These are phyloP conservation scores for Termitomyces sp. DNA, from an alignment of 768 basidiomycete genomes.

Conservation along the genomic window DNA sequence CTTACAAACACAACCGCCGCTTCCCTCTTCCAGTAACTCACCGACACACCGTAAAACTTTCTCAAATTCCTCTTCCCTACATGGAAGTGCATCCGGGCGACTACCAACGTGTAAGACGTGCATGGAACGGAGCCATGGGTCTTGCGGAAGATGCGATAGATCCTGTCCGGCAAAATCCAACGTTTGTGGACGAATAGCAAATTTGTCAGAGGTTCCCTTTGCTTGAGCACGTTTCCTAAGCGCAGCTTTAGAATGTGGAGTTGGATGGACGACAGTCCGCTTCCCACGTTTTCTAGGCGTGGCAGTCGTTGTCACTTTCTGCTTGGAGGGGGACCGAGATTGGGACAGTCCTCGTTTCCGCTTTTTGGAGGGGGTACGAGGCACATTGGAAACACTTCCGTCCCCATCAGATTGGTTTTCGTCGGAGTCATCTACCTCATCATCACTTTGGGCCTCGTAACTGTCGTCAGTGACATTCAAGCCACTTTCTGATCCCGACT, in stretches of 20 bases:
- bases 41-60: slow-evolving; percentile 75
- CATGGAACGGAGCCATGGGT: slow-evolving; percentile 87
- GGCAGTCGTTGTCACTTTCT: slow-evolving; percentile 17
- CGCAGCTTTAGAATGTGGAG: slow-evolving; percentile 75
- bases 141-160: slow-evolving; percentile 57
- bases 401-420: slow-evolving; percentile 30
- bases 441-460: slow-evolving; percentile 17
- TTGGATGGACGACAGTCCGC: slow-evolving; percentile 55
- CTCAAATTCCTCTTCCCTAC: slow-evolving; percentile 82
- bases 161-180: slow-evolving; percentile 32
- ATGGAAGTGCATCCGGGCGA: slow-evolving; percentile 86
- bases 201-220: slow-evolving; percentile 20
- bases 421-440: slow-evolving; percentile 19
- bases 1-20: slow-evolving; percentile 94
- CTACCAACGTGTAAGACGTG: slow-evolving; percentile 91
- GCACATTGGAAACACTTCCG: slow-evolving; percentile 33
- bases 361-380: slow-evolving; percentile 52
- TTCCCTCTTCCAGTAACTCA: slow-evolving; percentile 87
- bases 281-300: slow-evolving; percentile 33
- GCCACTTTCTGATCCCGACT: slow-evolving; percentile 25
- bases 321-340: slow-evolving; percentile 24
- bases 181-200: slow-evolving; percentile 27
- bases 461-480: slow-evolving; percentile 28
- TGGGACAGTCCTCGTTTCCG: slow-evolving; percentile 37
- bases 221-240: slow-evolving; percentile 43